Percentiles rank a stretch among this genome's conserved stretches.
These are phyloP conservation scores for Oryza punctata DNA, from an alignment of 176 grass and related monocot genomes.

Conservation along the genomic window DNA sequence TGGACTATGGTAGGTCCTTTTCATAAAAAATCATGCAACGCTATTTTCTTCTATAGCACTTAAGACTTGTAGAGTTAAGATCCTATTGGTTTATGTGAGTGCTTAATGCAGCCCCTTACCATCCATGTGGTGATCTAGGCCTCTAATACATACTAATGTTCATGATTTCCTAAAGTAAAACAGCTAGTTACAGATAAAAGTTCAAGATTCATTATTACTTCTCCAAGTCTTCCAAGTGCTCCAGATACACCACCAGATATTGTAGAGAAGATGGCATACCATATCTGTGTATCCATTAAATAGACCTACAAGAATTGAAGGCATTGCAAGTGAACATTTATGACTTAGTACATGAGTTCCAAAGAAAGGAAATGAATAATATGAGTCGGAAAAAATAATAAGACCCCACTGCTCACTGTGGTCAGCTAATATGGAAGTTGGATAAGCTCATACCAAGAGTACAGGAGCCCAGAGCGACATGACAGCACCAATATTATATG, in stretches of 20 bases:
- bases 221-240: constrained; percentile 92
- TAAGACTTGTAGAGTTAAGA: constrained; percentile 2
- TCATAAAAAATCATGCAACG: not conserved
- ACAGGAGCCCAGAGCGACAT: constrained; percentile 90
- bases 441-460: constrained; percentile 60
- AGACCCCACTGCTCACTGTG: not conserved
- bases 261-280: constrained; percentile 94
- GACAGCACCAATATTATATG: constrained; percentile 76
- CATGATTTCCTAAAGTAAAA: constrained; percentile 19
- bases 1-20: not conserved
- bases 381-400: not conserved
- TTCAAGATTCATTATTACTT: constrained; percentile 61
- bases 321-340: not conserved
- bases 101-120: not conserved
- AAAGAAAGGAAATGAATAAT: constrained; percentile 7
- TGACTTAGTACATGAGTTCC: constrained; percentile 8
- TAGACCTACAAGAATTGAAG: constrained; percentile 71
- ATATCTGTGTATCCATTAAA: constrained; percentile 99
- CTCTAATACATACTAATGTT: constrained; percentile 18
- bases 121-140: not conserved
- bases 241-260: constrained; percentile 91
- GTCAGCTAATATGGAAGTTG: constrained; percentile 29
- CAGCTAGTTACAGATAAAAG: not conserved
- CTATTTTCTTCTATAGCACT: not conserved
- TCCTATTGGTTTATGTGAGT: constrained; percentile 21